Percentiles rank a stretch among this genome's conserved stretches.
phyloP scores from a whole-genome alignment of 1,284 basidiomycete genomes.

The Leccinum brunneo-olivaceum region DNA sequence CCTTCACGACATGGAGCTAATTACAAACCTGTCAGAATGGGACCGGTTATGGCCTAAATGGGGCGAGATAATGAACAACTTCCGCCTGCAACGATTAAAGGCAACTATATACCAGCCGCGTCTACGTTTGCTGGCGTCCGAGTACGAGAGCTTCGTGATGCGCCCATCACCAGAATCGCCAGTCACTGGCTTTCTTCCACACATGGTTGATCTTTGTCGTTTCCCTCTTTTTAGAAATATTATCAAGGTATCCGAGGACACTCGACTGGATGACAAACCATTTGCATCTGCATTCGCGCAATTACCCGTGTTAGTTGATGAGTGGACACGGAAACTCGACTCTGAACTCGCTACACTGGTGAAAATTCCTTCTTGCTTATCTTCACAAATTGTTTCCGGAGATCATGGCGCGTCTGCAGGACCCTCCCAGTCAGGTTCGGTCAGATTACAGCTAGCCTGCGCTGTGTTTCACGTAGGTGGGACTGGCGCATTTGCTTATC shows the following conservation, averaged over 20 bases:
- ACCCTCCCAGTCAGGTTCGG: not conserved
- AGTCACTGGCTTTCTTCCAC: slow-evolving; percentile 16
- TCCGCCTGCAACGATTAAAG: slow-evolving; percentile 10
- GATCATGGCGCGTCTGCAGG: too few species aligned
- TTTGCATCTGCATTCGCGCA: slow-evolving; percentile 19
- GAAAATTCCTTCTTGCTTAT: slow-evolving; percentile 6
- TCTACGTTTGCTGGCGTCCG: slow-evolving; percentile 8
- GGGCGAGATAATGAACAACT: slow-evolving; percentile 12
- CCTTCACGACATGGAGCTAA: slow-evolving; percentile 4
- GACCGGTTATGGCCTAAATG: slow-evolving; percentile 5
- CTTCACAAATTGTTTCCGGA: not conserved
- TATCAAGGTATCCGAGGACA: slow-evolving; percentile 11
- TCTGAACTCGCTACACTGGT: slow-evolving; percentile 14
- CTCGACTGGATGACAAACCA: not conserved
- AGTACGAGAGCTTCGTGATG: slow-evolving; percentile 12
- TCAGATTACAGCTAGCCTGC: slow-evolving; percentile 16
- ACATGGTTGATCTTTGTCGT: slow-evolving; percentile 12
- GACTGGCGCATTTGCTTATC: slow-evolving; percentile 3
- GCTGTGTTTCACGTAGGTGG: slow-evolving; percentile 11
- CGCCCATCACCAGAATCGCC: slow-evolving; percentile 6
- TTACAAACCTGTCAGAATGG: slow-evolving; percentile 12
- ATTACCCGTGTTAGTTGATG: slow-evolving; percentile 14
- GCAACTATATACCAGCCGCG: slow-evolving; percentile 12
- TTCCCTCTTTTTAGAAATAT: slow-evolving; percentile 15
- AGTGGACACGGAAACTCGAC: slow-evolving; percentile 15